These are phyloP conservation scores for Cornus florida DNA, from an alignment of 148 eudicot species.

Conservation along the genomic window DNA sequence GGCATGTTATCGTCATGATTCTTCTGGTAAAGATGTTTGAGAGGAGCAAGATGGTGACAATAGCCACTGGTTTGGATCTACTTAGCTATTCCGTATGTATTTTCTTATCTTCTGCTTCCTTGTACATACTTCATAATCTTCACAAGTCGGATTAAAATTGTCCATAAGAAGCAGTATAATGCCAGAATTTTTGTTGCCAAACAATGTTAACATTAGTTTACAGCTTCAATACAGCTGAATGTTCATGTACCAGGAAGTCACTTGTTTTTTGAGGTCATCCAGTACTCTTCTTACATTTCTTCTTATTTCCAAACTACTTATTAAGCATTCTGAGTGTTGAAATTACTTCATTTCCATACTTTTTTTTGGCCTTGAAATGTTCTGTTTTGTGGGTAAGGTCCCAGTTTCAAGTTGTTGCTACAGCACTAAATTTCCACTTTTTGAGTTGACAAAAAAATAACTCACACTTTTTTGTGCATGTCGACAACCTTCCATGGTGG, in stretches of 20 bases:
- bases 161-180: background rate
- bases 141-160: conserved; percentile 46
- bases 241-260: background rate
- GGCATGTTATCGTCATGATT: conserved; percentile 96
- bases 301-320: background rate
- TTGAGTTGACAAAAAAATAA: no score
- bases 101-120: conserved; percentile 86
- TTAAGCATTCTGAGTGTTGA: background rate
- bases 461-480: no score
- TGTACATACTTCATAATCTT: conserved; percentile 86
- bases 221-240: no score
- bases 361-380: no score
- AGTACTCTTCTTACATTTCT: background rate
- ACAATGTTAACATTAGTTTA: background rate
- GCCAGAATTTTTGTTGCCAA: background rate
- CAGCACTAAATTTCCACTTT: no score
- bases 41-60: conserved; percentile 96
- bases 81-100: conserved; percentile 82
- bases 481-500: no score
- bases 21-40: conserved; percentile 95
- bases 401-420: no score
- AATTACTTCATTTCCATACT: background rate
- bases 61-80: conserved; percentile 84
- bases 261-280: no score
- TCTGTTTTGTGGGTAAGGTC: no score